These are phyloP conservation scores for Phaeosphaeriaceae sp. DNA, from an alignment of 2,329 filamentous ascomycete species.

Conservation along the genomic window DNA sequence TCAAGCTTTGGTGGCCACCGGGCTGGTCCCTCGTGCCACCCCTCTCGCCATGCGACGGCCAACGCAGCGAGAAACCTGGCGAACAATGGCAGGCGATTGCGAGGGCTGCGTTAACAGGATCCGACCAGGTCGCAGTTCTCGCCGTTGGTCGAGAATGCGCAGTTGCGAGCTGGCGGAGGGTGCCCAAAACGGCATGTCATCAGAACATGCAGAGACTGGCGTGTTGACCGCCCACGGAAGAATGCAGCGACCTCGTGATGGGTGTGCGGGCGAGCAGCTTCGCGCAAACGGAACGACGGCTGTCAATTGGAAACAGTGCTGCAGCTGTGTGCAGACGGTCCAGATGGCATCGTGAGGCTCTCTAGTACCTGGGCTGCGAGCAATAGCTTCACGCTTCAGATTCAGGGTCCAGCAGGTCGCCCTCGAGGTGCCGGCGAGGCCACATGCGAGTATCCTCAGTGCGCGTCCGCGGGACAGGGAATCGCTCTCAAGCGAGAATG, in stretches of 20 bases:
- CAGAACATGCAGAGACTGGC: conserved; percentile 30
- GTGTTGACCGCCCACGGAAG: conserved; percentile 35
- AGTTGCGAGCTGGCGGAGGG: conserved; percentile 13
- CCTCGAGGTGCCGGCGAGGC: conserved; percentile 28
- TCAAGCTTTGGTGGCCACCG: conserved; percentile 20
- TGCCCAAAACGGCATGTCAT: conserved; percentile 39
- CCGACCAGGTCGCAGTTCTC: conserved; percentile 8
- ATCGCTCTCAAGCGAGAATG: conserved; percentile 7
- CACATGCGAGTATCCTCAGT: conserved; percentile 9
- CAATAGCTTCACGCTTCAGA: not conserved
- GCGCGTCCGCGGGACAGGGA: not conserved
- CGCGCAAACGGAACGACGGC: conserved; percentile 8
- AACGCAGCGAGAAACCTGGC: conserved; percentile 31
- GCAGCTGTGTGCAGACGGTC: not conserved
- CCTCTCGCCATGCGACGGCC: conserved; percentile 20
- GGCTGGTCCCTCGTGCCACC: conserved; percentile 32
- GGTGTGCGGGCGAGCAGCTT: conserved; percentile 2
- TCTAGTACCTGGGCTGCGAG: conserved; percentile 1
- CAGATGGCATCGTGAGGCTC: conserved; percentile 16
- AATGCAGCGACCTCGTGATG: conserved; percentile 38
- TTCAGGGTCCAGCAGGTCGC: conserved; percentile 20
- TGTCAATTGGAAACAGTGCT: conserved; percentile 1
- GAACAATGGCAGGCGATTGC: conserved; percentile 32
- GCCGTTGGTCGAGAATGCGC: conserved; percentile 22
- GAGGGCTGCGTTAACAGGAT: conserved; percentile 17